Conservation (phyloP, 192 early-diverging fungal species). For the Linnemannia hyalina region DNA sequence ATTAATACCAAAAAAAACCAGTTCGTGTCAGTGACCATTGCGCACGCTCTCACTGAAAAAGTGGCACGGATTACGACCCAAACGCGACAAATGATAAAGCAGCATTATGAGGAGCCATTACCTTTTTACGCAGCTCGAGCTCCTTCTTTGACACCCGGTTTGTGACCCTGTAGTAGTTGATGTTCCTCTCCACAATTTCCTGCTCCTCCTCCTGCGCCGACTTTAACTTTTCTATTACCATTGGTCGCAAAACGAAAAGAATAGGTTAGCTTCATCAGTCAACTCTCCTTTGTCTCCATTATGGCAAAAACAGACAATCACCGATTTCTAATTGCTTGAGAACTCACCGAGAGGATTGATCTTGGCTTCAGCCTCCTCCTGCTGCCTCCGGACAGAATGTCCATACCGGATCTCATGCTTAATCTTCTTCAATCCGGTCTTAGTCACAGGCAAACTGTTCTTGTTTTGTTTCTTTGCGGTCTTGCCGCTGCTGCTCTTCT, state of each 20-base stretch:
- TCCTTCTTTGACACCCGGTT: slow-evolving; percentile 50
- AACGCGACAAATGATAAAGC: not conserved
- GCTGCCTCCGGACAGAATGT: slow-evolving; percentile 46
- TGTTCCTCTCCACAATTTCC: slow-evolving; percentile 26
- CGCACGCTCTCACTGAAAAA: no score
- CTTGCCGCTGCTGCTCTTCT: slow-evolving; percentile 6
- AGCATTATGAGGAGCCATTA: not conserved
- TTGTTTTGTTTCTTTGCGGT: slow-evolving; percentile 13
- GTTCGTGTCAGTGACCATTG: not conserved
- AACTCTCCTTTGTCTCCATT: not conserved
- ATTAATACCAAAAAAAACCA: not conserved
- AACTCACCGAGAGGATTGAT: slow-evolving; percentile 60
- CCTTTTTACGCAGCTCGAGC: slow-evolving; percentile 49
- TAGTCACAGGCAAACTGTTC: slow-evolving; percentile 52
- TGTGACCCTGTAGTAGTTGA: slow-evolving; percentile 43
- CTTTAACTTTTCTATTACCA: slow-evolving; percentile 30
- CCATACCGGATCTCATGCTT: slow-evolving; percentile 62
- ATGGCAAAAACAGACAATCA: slow-evolving; percentile 5
- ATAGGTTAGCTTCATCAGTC: not conserved
- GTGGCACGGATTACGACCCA: no score
- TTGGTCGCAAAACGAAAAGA: not conserved
- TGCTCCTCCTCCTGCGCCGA: slow-evolving; percentile 34
- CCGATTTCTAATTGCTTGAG: not conserved
- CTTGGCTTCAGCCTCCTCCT: slow-evolving; percentile 52
- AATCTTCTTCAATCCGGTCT: slow-evolving; percentile 59